phyloP scores from a whole-genome alignment of 805 yeast genomes.

The Metschnikowia hibisci region DNA sequence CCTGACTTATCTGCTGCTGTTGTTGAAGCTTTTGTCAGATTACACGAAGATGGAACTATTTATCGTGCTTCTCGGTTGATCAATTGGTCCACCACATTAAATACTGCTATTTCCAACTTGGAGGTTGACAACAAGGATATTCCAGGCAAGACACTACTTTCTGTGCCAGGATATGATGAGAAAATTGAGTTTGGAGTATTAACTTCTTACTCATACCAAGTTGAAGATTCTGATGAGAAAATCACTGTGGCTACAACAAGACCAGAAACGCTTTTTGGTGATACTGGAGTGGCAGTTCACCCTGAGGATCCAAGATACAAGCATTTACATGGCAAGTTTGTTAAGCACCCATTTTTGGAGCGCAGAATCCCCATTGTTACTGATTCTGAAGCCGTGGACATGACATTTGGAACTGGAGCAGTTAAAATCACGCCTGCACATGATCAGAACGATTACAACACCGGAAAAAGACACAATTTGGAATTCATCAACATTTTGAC shows the following conservation, averaged over 20 bases:
- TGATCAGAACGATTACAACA: conserved; percentile 92
- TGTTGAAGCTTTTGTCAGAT: conserved; percentile 80
- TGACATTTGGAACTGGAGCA: conserved; percentile 99
- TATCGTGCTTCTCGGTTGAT: conserved; percentile 91
- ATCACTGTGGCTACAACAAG: conserved; percentile 95
- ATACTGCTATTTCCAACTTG: conserved; percentile 92
- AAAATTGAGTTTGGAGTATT: conserved; percentile 94
- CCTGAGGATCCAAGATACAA: conserved; percentile 90
- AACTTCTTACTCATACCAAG: conserved; percentile 91
- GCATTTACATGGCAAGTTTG: conserved; percentile 92
- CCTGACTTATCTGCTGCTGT: conserved; percentile 78
- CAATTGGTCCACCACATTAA: conserved; percentile 93
- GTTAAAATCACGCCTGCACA: conserved; percentile 99
- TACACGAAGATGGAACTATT: conserved; percentile 92
- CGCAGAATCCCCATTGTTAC: conserved; percentile 83
- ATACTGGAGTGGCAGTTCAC: conserved; percentile 96
- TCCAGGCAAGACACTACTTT: conserved; percentile 72
- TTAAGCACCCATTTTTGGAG: conserved; percentile 84
- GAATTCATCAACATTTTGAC: conserved; percentile 88
- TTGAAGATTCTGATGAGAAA: conserved; percentile 81
- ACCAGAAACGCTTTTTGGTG: conserved; percentile 98
- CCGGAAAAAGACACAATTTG: conserved; percentile 90
- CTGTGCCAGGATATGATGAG: conserved; percentile 87
- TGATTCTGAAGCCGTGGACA: conserved; percentile 92
- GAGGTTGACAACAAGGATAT: conserved; percentile 93